Evolutionary conservation across 768 basidiomycete species (phyloP).

Genomic region (Heimioporus sp.): DNA sequence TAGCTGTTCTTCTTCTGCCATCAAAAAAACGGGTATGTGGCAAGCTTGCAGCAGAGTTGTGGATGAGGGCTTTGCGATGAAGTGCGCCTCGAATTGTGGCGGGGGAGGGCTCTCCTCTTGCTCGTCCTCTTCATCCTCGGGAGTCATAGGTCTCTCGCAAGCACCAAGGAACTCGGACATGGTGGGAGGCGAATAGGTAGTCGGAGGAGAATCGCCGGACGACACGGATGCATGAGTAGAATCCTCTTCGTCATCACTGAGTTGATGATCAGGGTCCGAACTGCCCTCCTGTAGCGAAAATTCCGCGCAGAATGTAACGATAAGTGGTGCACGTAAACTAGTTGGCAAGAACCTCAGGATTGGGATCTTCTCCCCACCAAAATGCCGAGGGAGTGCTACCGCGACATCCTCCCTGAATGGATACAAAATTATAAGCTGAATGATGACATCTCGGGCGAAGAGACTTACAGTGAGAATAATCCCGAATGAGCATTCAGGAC

Average conservation of each 20-base stretch:
- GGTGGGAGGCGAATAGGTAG: neutral
- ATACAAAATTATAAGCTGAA: neutral
- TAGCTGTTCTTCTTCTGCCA: slow-evolving; percentile 4
- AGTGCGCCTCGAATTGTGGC: slow-evolving; percentile 2
- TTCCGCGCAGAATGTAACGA: neutral
- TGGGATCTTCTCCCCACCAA: slow-evolving; percentile 1
- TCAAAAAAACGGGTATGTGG: slow-evolving; percentile 8
- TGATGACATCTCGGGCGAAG: neutral
- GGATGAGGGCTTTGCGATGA: neutral
- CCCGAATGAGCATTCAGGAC: neutral
- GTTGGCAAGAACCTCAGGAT: slow-evolving; percentile 3
- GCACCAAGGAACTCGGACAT: slow-evolving; percentile 7
- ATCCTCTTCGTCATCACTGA: neutral
- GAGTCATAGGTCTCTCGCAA: neutral
- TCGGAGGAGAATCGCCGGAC: neutral
- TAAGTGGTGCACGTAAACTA: neutral
- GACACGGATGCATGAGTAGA: neutral
- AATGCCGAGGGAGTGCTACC: slow-evolving; percentile 5
- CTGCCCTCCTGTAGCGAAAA: neutral
- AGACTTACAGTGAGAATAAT: neutral
- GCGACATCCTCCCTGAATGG: slow-evolving; percentile 5
- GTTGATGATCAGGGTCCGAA: neutral
- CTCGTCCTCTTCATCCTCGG: slow-evolving; percentile 1
- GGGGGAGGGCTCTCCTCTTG: neutral
- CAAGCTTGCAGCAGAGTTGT: neutral